phyloP scores from a whole-genome alignment of 2,329 filamentous ascomycete species.

The Penicillium sp. region DNA sequence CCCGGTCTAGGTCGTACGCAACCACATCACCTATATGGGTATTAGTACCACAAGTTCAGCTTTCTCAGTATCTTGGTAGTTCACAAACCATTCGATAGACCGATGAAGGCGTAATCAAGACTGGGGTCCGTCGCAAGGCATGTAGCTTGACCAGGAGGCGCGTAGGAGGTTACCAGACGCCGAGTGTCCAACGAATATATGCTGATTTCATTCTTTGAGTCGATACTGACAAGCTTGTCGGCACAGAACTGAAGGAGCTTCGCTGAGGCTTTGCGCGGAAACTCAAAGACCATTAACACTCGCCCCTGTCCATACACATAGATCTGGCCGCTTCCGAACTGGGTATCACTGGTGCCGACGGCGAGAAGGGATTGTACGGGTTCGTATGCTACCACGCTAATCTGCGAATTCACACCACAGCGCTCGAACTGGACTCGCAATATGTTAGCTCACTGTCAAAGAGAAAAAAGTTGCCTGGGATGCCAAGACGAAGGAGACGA shows the following conservation, averaged over 20 bases:
- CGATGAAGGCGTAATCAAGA: conserved; percentile 90
- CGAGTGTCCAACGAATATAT: conserved; percentile 79
- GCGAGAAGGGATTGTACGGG: conserved; percentile 91
- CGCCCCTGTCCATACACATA: conserved; percentile 84
- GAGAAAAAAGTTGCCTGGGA: conserved; percentile 28
- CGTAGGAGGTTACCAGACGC: conserved; percentile 65
- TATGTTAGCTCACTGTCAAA: conserved; percentile 11
- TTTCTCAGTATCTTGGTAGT: background rate
- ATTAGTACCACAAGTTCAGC: background rate
- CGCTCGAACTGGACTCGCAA: conserved; percentile 56
- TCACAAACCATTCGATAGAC: conserved; percentile 65
- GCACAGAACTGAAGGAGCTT: conserved; percentile 79
- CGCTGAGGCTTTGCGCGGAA: conserved; percentile 72
- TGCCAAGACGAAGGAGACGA: conserved; percentile 50
- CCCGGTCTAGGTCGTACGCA: conserved; percentile 89
- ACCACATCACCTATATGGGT: conserved; percentile 66
- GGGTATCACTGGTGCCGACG: conserved; percentile 83
- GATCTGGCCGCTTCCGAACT: conserved; percentile 82
- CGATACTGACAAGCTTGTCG: conserved; percentile 80
- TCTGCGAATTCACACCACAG: conserved; percentile 76
- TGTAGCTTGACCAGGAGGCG: conserved; percentile 74
- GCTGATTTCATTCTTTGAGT: conserved; percentile 80
- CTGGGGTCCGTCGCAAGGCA: conserved; percentile 80
- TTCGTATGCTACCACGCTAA: conserved; percentile 83
- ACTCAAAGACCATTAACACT: conserved; percentile 71